phyloP scores from a whole-genome alignment of 495 filamentous ascomycete genomes.

The Jackrogersella multiformis region DNA sequence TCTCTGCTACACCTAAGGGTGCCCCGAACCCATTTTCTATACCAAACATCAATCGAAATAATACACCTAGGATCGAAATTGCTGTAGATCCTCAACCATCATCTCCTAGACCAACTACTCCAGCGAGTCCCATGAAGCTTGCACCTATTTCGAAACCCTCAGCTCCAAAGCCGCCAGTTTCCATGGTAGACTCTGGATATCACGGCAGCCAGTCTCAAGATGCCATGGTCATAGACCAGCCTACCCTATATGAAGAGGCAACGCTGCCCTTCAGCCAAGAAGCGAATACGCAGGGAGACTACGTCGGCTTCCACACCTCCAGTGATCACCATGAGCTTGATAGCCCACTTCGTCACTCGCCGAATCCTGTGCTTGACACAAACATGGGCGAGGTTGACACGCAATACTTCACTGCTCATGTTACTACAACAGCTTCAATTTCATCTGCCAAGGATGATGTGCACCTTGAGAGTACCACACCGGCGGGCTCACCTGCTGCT shows the following conservation, averaged over 20 bases:
- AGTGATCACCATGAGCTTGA: slow-evolving; percentile 10
- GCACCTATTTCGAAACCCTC: slow-evolving; percentile 27
- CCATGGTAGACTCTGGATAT: slow-evolving; percentile 77
- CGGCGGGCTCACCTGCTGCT: slow-evolving; percentile 37
- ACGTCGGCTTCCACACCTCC: slow-evolving; percentile 19
- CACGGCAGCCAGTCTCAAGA: slow-evolving; percentile 71
- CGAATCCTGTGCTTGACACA: slow-evolving; percentile 26
- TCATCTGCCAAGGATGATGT: slow-evolving; percentile 20
- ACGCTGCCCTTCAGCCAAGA: slow-evolving; percentile 39
- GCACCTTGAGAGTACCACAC: slow-evolving; percentile 43
- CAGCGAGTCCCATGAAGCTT: slow-evolving; percentile 36
- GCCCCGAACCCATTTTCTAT: slow-evolving; percentile 57
- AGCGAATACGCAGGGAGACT: slow-evolving; percentile 18
- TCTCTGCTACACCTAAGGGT: slow-evolving; percentile 62
- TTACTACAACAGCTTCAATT: background rate
- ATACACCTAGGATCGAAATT: slow-evolving; percentile 52
- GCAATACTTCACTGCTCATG: slow-evolving; percentile 41
- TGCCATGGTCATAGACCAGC: slow-evolving; percentile 45
- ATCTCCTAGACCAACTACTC: slow-evolving; percentile 12
- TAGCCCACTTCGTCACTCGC: slow-evolving; percentile 29
- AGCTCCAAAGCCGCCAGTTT: slow-evolving; percentile 29
- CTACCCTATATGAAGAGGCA: slow-evolving; percentile 20
- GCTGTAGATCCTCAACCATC: slow-evolving; percentile 47
- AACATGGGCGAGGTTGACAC: slow-evolving; percentile 28
- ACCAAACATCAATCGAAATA: slow-evolving; percentile 43